Base-by-base conservation (phyloP, 2,329 filamentous ascomycete genomes). In the Ceratocystis destructans region DNA sequence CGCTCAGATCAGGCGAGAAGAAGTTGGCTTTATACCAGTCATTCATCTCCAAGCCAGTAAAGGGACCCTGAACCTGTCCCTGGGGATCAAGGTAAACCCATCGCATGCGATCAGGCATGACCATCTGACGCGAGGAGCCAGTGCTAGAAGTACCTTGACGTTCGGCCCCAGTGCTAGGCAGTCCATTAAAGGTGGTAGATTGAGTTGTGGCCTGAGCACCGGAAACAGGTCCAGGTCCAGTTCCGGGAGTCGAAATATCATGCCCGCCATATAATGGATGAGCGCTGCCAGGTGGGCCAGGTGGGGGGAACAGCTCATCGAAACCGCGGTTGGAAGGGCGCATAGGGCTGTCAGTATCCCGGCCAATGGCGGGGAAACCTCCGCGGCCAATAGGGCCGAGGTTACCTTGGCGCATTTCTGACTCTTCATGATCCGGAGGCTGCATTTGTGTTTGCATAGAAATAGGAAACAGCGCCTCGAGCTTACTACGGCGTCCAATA, bases 1-100 rank as follows among this genome's bases (percentile, higher is more conserved):
- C 94, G 55, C 95, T 85, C 22, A 99, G 80, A 71, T 99, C 93
- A 0, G 93, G 87, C 0, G 90, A 96, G 76, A 99, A 99, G 78
- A 97, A 99, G 59, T 93, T 92, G 46, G 92, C 93, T 75, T 97
- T 97, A 77, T 97, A 99, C 94, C 94, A 99, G 72, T 99, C 95
- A 71, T 99, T 95, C 94, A 99, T 99, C 76, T 99, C 94, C 62
- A 99, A 79, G 1, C 94, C 94, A 48, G 91, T 96, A 77, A 94
- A 99, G 0, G 94, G 94, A 0, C 94, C 94, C 73, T 99, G 94
- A 5, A 90, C 87, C 69, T 90, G 88, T 25, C 91, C 91, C 73
- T 96, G 90, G 4, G 94, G 94, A 73, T 99, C 94, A 64, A 95
- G 86, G 74, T 99, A 99, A 20, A 96, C 93, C 94, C 94, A 99